Evolutionary conservation across 768 basidiomycete genomes (phyloP).

Genomic region (Tremella fuciformis): DNA sequence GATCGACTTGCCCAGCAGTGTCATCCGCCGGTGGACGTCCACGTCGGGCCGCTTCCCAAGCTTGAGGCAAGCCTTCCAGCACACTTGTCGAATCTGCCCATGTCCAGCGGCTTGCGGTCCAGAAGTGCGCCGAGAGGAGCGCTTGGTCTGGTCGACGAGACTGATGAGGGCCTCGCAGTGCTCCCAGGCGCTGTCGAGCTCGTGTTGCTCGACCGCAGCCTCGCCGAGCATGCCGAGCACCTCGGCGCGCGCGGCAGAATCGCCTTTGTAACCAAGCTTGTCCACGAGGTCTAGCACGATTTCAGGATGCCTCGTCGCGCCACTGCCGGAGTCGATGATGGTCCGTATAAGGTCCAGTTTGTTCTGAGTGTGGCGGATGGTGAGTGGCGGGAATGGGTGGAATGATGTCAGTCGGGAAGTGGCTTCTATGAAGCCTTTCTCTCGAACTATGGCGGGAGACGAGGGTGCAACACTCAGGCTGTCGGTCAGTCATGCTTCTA

Average conservation of each 20-base stretch:
- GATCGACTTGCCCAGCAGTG: slow-evolving; percentile 73
- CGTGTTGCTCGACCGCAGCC: slow-evolving; percentile 76
- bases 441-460: slow-evolving; percentile 63
- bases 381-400: slow-evolving; percentile 58
- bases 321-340: slow-evolving; percentile 72
- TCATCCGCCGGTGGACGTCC: slow-evolving; percentile 66
- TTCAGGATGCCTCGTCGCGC: slow-evolving; percentile 87
- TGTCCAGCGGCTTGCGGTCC: slow-evolving; percentile 9
- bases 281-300: slow-evolving; percentile 84
- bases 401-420: slow-evolving; percentile 94
- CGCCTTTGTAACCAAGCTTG: slow-evolving; percentile 74
- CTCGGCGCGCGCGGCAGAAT: slow-evolving; percentile 57
- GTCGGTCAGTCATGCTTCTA: neutral
- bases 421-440: slow-evolving; percentile 94
- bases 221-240: slow-evolving; percentile 86
- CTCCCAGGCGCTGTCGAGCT: slow-evolving; percentile 71
- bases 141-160: slow-evolving; percentile 21
- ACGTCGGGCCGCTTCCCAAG: slow-evolving; percentile 75
- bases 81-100: slow-evolving; percentile 59
- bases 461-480: slow-evolving; percentile 73
- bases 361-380: slow-evolving; percentile 86
- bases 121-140: neutral
- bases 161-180: slow-evolving; percentile 70
- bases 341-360: slow-evolving; percentile 80
- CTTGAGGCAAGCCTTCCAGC: slow-evolving; percentile 86